Conservation (phyloP, 768 basidiomycete species). For the Mycena kentingensis region DNA sequence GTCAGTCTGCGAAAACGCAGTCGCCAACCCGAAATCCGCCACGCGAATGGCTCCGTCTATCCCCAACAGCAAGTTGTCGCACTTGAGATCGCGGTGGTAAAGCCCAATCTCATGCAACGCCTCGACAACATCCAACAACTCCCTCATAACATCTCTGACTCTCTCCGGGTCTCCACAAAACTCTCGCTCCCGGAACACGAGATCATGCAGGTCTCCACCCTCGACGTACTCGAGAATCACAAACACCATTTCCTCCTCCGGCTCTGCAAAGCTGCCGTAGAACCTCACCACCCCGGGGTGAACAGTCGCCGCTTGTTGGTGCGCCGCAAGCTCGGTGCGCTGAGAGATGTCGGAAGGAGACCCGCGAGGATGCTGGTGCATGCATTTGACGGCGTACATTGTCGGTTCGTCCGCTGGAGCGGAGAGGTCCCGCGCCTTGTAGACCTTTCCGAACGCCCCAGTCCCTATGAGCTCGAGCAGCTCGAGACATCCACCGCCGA, state of each 20-base stretch:
- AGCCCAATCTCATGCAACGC: not conserved
- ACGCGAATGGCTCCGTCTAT: not conserved
- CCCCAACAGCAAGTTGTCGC: not conserved
- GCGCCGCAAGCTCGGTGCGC: conserved; percentile 54
- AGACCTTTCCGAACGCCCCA: conserved; percentile 24
- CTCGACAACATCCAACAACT: not conserved
- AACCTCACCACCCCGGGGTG: conserved; percentile 25
- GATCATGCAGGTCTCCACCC: not conserved
- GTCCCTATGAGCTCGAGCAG: conserved; percentile 46
- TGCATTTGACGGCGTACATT: conserved; percentile 52
- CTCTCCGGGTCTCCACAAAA: not conserved
- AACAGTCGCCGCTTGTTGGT: too few relatives aligned
- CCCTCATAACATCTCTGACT: not conserved
- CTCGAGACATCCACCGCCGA: conserved; percentile 47
- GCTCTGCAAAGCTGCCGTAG: not conserved
- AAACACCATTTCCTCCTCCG: not conserved
- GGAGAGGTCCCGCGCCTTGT: conserved; percentile 22
- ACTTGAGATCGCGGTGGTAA: not conserved
- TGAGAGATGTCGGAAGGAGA: conserved; percentile 45
- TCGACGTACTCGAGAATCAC: not conserved
- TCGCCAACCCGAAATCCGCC: not conserved
- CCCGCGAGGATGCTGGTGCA: conserved; percentile 43
- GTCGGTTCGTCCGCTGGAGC: conserved; percentile 4
- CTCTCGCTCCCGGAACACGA: not conserved
- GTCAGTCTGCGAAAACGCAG: not conserved